These are phyloP conservation scores for Rhinocladiella similis DNA, from an alignment of 2,329 filamentous ascomycete genomes.

Conservation along the genomic window DNA sequence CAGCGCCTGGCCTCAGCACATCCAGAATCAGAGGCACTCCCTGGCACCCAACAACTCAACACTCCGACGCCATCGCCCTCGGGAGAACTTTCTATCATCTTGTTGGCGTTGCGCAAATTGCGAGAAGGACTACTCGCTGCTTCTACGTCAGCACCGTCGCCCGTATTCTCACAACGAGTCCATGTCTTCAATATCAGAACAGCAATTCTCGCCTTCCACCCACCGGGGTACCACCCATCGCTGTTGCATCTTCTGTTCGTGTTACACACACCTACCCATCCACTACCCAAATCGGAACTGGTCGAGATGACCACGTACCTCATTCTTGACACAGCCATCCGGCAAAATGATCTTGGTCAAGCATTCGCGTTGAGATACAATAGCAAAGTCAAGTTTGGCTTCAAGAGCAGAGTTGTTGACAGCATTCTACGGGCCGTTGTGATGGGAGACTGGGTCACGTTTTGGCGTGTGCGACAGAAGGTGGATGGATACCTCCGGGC, in stretches of 20 bases:
- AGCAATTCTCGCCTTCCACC: slow-evolving; percentile 76
- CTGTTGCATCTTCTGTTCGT: slow-evolving; percentile 73
- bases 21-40: slow-evolving; percentile 4
- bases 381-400: slow-evolving; percentile 51
- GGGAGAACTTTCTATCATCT: slow-evolving; percentile 69
- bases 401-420: slow-evolving; percentile 69
- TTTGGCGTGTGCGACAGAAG: slow-evolving; percentile 67
- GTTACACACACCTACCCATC: slow-evolving; percentile 65
- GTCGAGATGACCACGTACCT: slow-evolving; percentile 79
- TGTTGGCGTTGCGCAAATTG: slow-evolving; percentile 85
- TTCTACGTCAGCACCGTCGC: slow-evolving; percentile 70
- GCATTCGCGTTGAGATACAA: slow-evolving; percentile 67
- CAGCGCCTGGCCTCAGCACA: neutral
- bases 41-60: slow-evolving; percentile 14
- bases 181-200: slow-evolving; percentile 91
- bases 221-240: slow-evolving; percentile 87
- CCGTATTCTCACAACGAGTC: slow-evolving; percentile 75
- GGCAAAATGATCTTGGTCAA: slow-evolving; percentile 70
- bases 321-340: slow-evolving; percentile 85
- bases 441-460: slow-evolving; percentile 79
- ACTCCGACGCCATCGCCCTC: slow-evolving; percentile 39
- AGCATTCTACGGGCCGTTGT: slow-evolving; percentile 68
- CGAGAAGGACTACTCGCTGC: slow-evolving; percentile 79
- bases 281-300: slow-evolving; percentile 70
- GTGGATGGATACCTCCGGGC: slow-evolving; percentile 80